Percentiles rank a stretch among this genome's conserved stretches.
These are phyloP conservation scores for Antitrichia curtipendula DNA, from an alignment of 225 moss, liverwort and hornwort genomes.

Conservation along the genomic window DNA sequence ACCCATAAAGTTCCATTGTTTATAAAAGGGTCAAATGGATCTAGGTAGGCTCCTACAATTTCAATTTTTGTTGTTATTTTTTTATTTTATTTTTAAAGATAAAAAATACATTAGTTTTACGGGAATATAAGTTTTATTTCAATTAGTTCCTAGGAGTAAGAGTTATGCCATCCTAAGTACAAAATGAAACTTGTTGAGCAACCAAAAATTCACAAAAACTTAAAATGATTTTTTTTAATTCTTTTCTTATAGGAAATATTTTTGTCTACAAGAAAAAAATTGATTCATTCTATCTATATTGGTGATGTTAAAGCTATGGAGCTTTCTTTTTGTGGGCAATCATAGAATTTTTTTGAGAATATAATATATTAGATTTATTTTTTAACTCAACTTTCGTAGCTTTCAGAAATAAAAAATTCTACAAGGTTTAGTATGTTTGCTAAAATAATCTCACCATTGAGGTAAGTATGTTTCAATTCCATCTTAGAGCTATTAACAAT, in stretches of 20 bases:
- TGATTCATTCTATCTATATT: background rate
- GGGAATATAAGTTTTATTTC: background rate
- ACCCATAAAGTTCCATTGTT: background rate
- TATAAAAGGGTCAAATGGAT: accelerated
- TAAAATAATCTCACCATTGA: background rate
- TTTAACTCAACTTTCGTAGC: background rate
- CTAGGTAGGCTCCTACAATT: accelerated
- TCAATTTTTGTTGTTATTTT: background rate
- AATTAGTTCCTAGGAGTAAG: accelerated
- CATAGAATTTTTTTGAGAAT: background rate
- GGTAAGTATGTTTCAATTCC: background rate
- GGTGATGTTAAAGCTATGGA: background rate
- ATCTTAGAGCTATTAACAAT: background rate
- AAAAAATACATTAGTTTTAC: background rate
- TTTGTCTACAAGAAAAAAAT: background rate
- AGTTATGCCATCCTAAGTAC: background rate
- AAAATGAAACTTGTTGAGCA: accelerated
- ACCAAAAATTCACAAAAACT: accelerated
- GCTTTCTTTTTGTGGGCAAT: accelerated
- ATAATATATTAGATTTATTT: background rate
- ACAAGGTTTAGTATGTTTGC: accelerated
- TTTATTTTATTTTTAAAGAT: background rate
- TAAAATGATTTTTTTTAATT: background rate
- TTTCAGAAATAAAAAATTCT: accelerated
- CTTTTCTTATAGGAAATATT: background rate